Evolutionary conservation across 495 filamentous ascomycete genomes (phyloP).

Genomic region (Lophiotrema nucula): DNA sequence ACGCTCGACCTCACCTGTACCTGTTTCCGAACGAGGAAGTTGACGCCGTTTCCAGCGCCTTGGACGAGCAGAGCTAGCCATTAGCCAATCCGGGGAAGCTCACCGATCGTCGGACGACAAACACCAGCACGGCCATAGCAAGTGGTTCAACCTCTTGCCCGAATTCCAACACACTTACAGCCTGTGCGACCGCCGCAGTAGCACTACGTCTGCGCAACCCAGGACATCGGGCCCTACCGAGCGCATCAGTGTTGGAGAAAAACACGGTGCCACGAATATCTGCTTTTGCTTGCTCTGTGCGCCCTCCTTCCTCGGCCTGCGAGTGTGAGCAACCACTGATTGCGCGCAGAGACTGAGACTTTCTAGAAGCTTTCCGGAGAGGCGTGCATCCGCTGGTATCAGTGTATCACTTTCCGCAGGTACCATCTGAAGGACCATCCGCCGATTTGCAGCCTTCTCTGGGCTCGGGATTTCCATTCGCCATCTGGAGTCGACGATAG

Average conservation of each 20-base stretch:
- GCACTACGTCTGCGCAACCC: slow-evolving; percentile 36
- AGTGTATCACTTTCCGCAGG: slow-evolving; percentile 30
- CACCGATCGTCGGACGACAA: slow-evolving; percentile 26
- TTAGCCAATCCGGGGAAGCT: slow-evolving; percentile 27
- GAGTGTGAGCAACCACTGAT: slow-evolving; percentile 32
- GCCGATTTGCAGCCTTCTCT: slow-evolving; percentile 6
- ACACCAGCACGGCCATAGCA: slow-evolving; percentile 29
- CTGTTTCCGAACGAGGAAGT: slow-evolving; percentile 18
- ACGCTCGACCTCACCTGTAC: slow-evolving; percentile 15
- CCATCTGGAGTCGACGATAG: slow-evolving; percentile 22
- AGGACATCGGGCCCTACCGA: slow-evolving; percentile 33
- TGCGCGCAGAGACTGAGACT: slow-evolving; percentile 29
- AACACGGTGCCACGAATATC: slow-evolving; percentile 22
- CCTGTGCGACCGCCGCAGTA: slow-evolving; percentile 29
- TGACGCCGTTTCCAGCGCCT: slow-evolving; percentile 21
- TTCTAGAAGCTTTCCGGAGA: slow-evolving; percentile 36
- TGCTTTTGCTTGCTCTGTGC: slow-evolving; percentile 34
- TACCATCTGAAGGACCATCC: slow-evolving; percentile 23
- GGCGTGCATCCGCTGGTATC: slow-evolving; percentile 33
- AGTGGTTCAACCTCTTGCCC: slow-evolving; percentile 26
- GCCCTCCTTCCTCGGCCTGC: slow-evolving; percentile 27
- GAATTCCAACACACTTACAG: slow-evolving; percentile 27
- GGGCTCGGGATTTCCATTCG: slow-evolving; percentile 12
- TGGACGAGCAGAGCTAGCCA: slow-evolving; percentile 14
- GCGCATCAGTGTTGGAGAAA: slow-evolving; percentile 15